Evolutionary conservation across 1,284 basidiomycete species (phyloP).

Genomic region (Termitomyces sp.): DNA sequence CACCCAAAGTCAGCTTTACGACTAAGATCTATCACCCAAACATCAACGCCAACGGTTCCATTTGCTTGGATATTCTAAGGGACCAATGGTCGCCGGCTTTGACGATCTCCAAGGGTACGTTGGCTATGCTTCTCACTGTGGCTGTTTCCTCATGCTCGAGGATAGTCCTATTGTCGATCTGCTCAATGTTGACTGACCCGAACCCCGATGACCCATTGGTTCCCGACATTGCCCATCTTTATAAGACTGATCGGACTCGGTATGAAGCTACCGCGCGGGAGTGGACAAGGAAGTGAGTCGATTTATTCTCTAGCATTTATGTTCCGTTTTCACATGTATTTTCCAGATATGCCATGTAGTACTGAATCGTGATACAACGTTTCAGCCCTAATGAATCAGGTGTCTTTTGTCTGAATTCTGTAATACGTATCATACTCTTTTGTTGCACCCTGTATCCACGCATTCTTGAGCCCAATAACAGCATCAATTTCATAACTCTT

Average conservation of each 20-base stretch:
- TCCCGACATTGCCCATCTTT: conserved; percentile 81
- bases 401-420: conserved; percentile 23
- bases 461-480: conserved; percentile 20
- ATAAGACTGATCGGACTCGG: conserved; percentile 91
- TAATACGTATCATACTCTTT: conserved; percentile 28
- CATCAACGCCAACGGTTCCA: conserved; percentile 97
- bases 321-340: conserved; percentile 11
- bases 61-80: conserved; percentile 96
- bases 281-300: conserved; percentile 92
- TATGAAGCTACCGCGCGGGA: conserved; percentile 95
- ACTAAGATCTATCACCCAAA: conserved; percentile 98
- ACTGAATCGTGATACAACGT: conserved; percentile 12
- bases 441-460: conserved; percentile 18
- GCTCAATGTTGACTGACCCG: conserved; percentile 95
- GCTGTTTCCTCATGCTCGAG: conserved; percentile 2
- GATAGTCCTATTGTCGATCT: conserved; percentile 87
- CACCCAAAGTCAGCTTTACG: conserved; percentile 98
- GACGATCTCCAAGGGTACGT: conserved; percentile 94
- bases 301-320: background rate
- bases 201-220: conserved; percentile 91
- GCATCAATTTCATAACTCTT: conserved; percentile 7
- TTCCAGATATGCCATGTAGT: conserved; percentile 38
- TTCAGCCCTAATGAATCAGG: conserved; percentile 5
- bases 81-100: conserved; percentile 98
- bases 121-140: background rate